phyloP scores from a whole-genome alignment of 805 yeast species.

The Sugiyamaella americana region DNA sequence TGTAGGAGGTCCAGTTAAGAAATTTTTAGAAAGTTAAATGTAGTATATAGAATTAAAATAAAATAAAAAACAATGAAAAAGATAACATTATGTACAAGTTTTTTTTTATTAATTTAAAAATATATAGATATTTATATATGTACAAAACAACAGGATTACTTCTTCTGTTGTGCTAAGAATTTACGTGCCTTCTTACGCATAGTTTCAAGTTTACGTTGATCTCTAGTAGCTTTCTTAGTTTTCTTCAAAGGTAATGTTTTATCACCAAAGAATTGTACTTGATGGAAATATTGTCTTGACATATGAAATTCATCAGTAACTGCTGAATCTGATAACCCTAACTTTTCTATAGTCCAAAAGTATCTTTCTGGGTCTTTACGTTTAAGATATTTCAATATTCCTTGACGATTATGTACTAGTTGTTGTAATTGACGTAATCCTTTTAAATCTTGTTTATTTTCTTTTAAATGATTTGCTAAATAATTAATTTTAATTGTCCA shows the following conservation, averaged over 20 bases:
- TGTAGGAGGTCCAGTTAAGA: slow-evolving; percentile 69
- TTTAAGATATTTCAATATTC: slow-evolving; percentile 73
- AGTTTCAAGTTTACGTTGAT: slow-evolving; percentile 14
- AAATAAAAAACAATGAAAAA: not conserved
- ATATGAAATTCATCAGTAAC: slow-evolving; percentile 64
- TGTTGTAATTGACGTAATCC: slow-evolving; percentile 69
- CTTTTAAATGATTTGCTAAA: slow-evolving; percentile 65
- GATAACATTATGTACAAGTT: not conserved
- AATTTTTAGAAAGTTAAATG: slow-evolving; percentile 42
- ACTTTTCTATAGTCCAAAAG: slow-evolving; percentile 76
- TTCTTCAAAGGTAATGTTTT: slow-evolving; percentile 29
- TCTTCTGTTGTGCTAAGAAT: slow-evolving; percentile 14
- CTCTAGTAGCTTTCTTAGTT: slow-evolving; percentile 22
- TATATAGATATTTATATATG: too few species aligned
- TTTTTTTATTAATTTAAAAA: too few species aligned
- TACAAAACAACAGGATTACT: not conserved
- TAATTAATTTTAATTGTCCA: slow-evolving; percentile 75
- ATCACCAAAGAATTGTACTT: slow-evolving; percentile 34
- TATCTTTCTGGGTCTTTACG: slow-evolving; percentile 74
- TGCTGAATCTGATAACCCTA: slow-evolving; percentile 79
- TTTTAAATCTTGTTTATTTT: slow-evolving; percentile 64
- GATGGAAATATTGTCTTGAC: slow-evolving; percentile 31
- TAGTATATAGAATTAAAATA: not conserved
- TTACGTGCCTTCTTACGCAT: slow-evolving; percentile 21
- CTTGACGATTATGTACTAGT: slow-evolving; percentile 85